Evolutionary conservation across 129 eudicot genomes (phyloP), one percentile per base, ranked within the genome.

Genomic region (Gnaphalium uliginosum): DNA sequence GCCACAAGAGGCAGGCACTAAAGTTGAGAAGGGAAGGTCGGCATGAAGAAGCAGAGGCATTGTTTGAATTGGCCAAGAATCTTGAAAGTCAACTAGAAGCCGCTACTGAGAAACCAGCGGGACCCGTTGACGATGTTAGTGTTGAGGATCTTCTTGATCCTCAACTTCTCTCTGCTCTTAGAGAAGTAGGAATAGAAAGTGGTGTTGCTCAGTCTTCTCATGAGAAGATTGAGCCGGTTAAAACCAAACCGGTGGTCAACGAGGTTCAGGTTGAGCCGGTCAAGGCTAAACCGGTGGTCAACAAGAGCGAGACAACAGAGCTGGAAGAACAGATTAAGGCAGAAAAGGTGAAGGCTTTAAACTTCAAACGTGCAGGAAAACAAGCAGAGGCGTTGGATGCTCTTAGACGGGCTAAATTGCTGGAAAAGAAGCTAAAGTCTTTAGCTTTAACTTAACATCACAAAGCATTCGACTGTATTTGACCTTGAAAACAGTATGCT

Each of bases 1-100:
- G 86, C 43, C 99, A 94, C 93, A 94, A 94, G 83, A 81, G 99
- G 25, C 84, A 84, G 77, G 92, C 99, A n/a, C 87, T 89, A 2
- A 89, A 89, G 92, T 78, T 94, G 66, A 83, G 97, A 58, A 86
- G 97, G 78, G 99, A 94, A 94, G 99, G 99, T 43, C 81, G 85
- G 48, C 81, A 81, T 2, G 93, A 82, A 61, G 99, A 94, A 86
- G 99, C 97, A 24, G 97, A 94, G 35, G 93, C 99, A 2, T 93
- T 88, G 81, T 84, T 88, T 19, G 92, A 94, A 76, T 35, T 94
- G 73, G 99, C 97, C 5, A 91, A 89, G 83, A 91, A 90, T 69
- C 89, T 94, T 14, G 99, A 94, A 81, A 66, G 91, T 43, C 99
- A 86, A 76, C 82, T 94, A 66, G 93, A 90, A 81, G 82, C 80